Conservation (phyloP, 1,284 basidiomycete genomes). For the Boletus sp. region DNA sequence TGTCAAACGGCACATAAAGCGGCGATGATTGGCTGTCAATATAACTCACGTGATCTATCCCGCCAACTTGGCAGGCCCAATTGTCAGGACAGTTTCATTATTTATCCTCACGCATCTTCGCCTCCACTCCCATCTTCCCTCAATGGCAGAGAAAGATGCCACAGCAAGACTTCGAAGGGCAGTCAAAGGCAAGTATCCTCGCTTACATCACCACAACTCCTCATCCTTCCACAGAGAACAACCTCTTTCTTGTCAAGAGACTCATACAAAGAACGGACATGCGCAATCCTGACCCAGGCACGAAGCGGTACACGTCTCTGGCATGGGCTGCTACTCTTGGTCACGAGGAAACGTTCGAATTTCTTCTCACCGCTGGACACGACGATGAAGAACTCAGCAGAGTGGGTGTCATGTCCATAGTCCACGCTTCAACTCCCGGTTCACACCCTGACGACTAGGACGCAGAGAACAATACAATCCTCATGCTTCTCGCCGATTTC, state of each 20-base stretch:
- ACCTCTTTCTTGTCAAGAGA: slow-evolving; percentile 82
- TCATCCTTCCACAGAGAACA: slow-evolving; percentile 65
- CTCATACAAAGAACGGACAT: slow-evolving; percentile 79
- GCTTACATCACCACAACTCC: slow-evolving; percentile 6
- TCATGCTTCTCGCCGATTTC: slow-evolving; percentile 81
- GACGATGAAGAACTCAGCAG: slow-evolving; percentile 87
- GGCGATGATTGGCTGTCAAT: slow-evolving; percentile 4
- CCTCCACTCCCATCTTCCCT: slow-evolving; percentile 18
- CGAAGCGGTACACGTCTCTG: slow-evolving; percentile 75
- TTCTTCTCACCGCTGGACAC: slow-evolving; percentile 76
- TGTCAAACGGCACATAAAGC: not conserved
- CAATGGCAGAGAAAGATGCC: slow-evolving; percentile 79
- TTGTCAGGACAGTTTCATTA: slow-evolving; percentile 29
- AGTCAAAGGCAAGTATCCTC: slow-evolving; percentile 57
- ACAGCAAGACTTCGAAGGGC: slow-evolving; percentile 71
- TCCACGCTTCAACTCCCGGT: slow-evolving; percentile 7
- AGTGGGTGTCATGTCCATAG: slow-evolving; percentile 46
- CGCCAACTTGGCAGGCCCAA: slow-evolving; percentile 20
- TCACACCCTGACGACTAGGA: slow-evolving; percentile 51
- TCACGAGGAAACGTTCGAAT: slow-evolving; percentile 87
- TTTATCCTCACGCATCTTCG: slow-evolving; percentile 22
- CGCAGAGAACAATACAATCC: slow-evolving; percentile 83
- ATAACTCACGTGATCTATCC: slow-evolving; percentile 28
- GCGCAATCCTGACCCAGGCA: slow-evolving; percentile 78
- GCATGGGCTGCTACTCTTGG: slow-evolving; percentile 85